Percentiles rank a stretch among this genome's conserved stretches.
These are phyloP conservation scores for Heliamphora exappendiculata DNA, from an alignment of 148 eudicot species.

Conservation along the genomic window DNA sequence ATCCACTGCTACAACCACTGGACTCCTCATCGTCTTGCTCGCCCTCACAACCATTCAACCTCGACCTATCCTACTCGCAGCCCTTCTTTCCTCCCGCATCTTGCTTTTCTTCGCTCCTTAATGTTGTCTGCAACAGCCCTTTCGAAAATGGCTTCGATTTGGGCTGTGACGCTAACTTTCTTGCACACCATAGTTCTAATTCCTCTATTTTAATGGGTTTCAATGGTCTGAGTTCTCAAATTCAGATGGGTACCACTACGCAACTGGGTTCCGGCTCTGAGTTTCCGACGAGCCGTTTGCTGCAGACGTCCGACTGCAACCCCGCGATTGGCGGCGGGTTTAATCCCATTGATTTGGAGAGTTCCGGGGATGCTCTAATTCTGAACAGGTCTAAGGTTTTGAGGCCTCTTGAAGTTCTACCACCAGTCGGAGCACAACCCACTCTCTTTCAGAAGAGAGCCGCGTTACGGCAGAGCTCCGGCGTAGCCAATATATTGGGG, in stretches of 20 bases:
- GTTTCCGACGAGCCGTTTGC: constrained; percentile 37
- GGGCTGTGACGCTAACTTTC: constrained; percentile 21
- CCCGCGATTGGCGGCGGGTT: background rate
- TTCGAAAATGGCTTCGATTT: constrained; percentile 29
- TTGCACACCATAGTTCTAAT: constrained; percentile 14
- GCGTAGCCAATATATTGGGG: constrained; percentile 20
- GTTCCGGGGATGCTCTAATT: constrained; percentile 38
- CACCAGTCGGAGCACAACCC: constrained; percentile 60
- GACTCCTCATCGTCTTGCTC: constrained; percentile 24
- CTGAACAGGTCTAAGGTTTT: constrained; percentile 56
- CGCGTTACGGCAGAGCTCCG: constrained; percentile 58
- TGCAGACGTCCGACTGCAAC: constrained; percentile 28
- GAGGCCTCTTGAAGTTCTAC: constrained; percentile 66
- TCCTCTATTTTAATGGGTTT: constrained; percentile 21
- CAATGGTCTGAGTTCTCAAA: constrained; percentile 24
- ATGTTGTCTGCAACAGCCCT: constrained; percentile 8
- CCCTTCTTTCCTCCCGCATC: constrained; percentile 15
- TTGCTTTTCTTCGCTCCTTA: constrained; percentile 17
- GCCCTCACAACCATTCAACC: constrained; percentile 18
- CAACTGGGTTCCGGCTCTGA: constrained; percentile 34
- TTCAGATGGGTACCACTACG: constrained; percentile 33
- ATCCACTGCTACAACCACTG: constrained; percentile 10
- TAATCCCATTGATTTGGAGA: constrained; percentile 20
- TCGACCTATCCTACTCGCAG: constrained; percentile 23
- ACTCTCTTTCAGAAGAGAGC: constrained; percentile 92